phyloP scores from a whole-genome alignment of 768 basidiomycete genomes.

The Lactarius sp. region DNA sequence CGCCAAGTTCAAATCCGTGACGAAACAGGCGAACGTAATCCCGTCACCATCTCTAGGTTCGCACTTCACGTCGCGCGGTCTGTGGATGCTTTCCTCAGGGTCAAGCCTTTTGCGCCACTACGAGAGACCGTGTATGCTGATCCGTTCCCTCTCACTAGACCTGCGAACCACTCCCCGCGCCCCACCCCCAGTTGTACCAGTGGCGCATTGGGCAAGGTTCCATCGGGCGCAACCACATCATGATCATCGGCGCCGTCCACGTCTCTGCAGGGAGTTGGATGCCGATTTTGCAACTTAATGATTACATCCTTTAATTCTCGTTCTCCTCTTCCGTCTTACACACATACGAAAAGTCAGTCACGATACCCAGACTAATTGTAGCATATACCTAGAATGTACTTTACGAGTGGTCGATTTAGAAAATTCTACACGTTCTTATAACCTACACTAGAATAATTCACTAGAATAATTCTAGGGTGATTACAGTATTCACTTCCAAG shows the following conservation, averaged over 20 bases:
- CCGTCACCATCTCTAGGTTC: slow-evolving; percentile 2
- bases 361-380: slow-evolving; percentile 1
- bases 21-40: slow-evolving; percentile 6
- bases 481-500: too few species aligned
- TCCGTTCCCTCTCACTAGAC: not conserved
- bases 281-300: slow-evolving; percentile 17
- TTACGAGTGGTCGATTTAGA: not conserved
- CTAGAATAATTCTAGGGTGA: not conserved
- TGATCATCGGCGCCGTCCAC: slow-evolving; percentile 13
- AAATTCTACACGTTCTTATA: not conserved
- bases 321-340: too few species aligned
- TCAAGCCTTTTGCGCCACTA: not conserved
- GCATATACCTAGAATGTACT: not conserved
- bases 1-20: slow-evolving; percentile 14
- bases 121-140: not conserved
- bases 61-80: slow-evolving; percentile 8
- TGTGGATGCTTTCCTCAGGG: slow-evolving; percentile 12
- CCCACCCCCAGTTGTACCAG: not conserved
- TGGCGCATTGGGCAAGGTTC: slow-evolving; percentile 1
- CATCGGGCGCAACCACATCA: not conserved
- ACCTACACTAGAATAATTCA: not conserved
- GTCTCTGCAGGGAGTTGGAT: slow-evolving; percentile 14
- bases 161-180: not conserved
- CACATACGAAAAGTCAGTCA: not conserved
- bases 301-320: not conserved